Percentiles rank a stretch among this genome's conserved stretches.
Evolutionary conservation across 768 basidiomycete species (phyloP).

Genomic region (Postia placenta): DNA sequence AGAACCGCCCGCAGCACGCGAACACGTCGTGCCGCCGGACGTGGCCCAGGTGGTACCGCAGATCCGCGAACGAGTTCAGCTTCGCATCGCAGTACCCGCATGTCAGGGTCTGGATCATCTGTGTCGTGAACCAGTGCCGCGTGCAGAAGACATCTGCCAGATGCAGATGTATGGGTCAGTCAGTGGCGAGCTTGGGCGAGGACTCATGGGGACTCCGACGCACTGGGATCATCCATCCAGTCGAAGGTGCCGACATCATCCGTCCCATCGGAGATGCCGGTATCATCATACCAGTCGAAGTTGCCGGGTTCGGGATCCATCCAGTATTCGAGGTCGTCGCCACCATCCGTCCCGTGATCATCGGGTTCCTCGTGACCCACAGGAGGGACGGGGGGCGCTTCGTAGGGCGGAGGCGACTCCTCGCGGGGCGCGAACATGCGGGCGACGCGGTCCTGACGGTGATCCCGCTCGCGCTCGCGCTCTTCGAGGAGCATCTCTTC

Average conservation of each 20-base stretch:
- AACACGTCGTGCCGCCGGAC: constrained; percentile 19
- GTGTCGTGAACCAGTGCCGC: constrained; percentile 17
- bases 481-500: constrained; percentile 30
- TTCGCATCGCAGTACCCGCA: constrained; percentile 22
- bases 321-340: too few relatives aligned
- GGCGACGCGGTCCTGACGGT: background rate
- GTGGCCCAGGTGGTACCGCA: constrained; percentile 20
- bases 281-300: background rate
- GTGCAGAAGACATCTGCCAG: constrained; percentile 11
- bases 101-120: constrained; percentile 18
- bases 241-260: background rate
- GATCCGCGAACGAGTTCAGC: constrained; percentile 19
- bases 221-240: constrained; percentile 19
- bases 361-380: background rate
- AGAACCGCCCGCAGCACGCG: constrained; percentile 25
- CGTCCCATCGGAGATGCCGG: background rate
- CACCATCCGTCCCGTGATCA: too few relatives aligned
- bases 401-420: constrained; percentile 3
- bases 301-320: background rate
- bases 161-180: background rate
- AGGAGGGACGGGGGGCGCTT: background rate
- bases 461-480: constrained; percentile 23
- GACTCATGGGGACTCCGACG: background rate
- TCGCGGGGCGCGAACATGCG: background rate
- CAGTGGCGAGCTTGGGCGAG: background rate